A percentile compares a stretch with the other conserved stretches of the same genome.
Conservation (phyloP, 1,284 basidiomycete genomes). For the Pseudozyma tsukubaensis region DNA sequence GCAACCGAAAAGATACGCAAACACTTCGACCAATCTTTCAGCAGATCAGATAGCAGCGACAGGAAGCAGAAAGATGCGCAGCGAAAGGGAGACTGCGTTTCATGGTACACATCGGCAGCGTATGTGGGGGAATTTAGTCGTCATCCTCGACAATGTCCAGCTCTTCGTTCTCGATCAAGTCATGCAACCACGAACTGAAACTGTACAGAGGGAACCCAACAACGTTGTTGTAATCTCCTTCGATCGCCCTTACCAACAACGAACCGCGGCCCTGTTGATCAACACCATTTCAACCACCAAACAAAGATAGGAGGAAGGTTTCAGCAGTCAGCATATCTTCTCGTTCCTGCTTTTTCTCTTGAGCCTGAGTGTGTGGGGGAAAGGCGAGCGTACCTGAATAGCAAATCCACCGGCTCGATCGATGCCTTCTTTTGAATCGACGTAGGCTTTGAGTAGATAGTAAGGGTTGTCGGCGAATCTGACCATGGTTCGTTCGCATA, state of each 20-base stretch:
- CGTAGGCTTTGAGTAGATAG: constrained; percentile 81
- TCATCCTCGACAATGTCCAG: constrained; percentile 56
- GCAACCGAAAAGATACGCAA: no score
- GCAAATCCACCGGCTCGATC: constrained; percentile 95
- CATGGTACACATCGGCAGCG: no score
- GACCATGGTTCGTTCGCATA: constrained; percentile 64
- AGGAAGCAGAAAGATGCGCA: no score
- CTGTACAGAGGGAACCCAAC: constrained; percentile 80
- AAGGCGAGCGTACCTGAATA: constrained; percentile 77
- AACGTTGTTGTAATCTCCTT: constrained; percentile 92
- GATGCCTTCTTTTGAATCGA: constrained; percentile 85
- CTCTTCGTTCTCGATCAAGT: constrained; percentile 63
- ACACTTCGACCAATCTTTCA: no score
- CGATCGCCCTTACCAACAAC: constrained; percentile 82
- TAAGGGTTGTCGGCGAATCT: constrained; percentile 68
- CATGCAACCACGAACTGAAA: constrained; percentile 54
- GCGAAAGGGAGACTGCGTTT: no score
- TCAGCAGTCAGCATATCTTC: neutral
- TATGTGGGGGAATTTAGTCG: constrained; percentile 7
- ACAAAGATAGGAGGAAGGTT: neutral
- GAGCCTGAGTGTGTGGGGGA: neutral
- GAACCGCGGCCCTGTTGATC: constrained; percentile 77
- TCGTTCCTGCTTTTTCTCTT: no score
- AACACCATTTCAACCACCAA: no score
- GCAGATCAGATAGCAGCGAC: no score